Base-by-base conservation (phyloP, 2,329 filamentous ascomycete genomes). In the Microascus cirrosus region DNA sequence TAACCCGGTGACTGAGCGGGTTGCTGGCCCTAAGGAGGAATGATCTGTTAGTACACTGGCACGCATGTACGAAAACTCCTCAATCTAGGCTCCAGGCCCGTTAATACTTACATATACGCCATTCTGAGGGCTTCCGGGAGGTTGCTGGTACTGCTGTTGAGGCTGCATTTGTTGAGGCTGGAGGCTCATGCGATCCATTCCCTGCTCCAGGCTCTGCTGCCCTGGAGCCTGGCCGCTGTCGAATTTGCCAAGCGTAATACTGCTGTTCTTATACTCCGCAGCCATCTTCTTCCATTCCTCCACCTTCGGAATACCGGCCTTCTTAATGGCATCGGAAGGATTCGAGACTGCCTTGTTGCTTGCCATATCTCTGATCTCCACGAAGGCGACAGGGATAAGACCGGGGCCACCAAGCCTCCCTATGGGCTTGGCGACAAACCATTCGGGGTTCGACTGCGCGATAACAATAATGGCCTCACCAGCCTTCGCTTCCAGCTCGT, bases 261-360 rank as follows among this genome's bases (percentile, higher is more conserved):
- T 97, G 70, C 92, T 96, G 70, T 97, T 96, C 77, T 99, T 99
- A 74, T 99, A 99, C 62, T 96, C 93, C 58, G 93, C 93, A 0
- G 94, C 92, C 90, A 96, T 96, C 74, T 95, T 95, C 77, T 99
- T 99, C 94, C 94, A 99, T 67, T 99, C 94, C 69, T 99, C 94
- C 3, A 99, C 94, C 66, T 86, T 87, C 13, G 94, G 94, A 8
- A 99, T 92, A 22, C 93, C 92, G 1, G 94, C 94, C 64, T 86
- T 85, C 65, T 84, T 83, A 58, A 99, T 90, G 1, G 94, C 93
- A 34, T 92, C 92, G 28, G 89, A 79, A 0, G 93, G 84, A 70
- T 97, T 90, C 20, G 81, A 71, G 1, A 96, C 90, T 0, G 92
- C 81, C 63, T 89, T 83, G 55, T 93, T 91, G 1, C 89, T 91